Percentiles rank a stretch among this genome's conserved stretches.
Conservation (phyloP, 2,329 filamentous ascomycete species). For the Ophiostoma perfectum region DNA sequence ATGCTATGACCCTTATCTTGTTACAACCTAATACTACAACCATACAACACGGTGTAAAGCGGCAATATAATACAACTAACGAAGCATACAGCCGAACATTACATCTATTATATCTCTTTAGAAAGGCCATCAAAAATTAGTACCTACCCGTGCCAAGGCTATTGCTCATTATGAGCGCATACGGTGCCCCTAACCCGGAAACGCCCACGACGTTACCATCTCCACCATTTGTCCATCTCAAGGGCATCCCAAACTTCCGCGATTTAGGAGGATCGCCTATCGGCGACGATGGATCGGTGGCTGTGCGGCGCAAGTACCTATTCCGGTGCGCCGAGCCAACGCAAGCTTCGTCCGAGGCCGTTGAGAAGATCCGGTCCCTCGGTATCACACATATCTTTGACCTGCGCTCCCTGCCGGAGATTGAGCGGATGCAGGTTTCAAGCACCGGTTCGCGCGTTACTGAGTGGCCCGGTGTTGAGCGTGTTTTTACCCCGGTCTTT, state of each 20-base stretch:
- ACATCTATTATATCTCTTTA: too few species aligned
- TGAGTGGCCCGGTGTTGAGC: slow-evolving; percentile 47
- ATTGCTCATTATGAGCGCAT: slow-evolving; percentile 5
- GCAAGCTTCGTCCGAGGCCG: slow-evolving; percentile 49
- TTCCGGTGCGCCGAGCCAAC: slow-evolving; percentile 67
- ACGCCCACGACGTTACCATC: slow-evolving; percentile 30
- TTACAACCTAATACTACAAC: too few species aligned
- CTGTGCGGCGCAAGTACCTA: slow-evolving; percentile 36
- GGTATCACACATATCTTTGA: slow-evolving; percentile 64
- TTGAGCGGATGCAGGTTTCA: slow-evolving; percentile 39
- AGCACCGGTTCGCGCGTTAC: slow-evolving; percentile 33
- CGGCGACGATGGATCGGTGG: not conserved
- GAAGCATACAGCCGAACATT: too few species aligned
- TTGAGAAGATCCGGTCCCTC: slow-evolving; percentile 47
- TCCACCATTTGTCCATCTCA: slow-evolving; percentile 47
- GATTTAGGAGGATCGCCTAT: slow-evolving; percentile 59
- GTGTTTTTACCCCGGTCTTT: slow-evolving; percentile 62
- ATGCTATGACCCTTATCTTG: too few species aligned
- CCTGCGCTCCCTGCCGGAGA: slow-evolving; percentile 58
- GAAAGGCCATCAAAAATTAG: too few species aligned
- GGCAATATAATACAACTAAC: too few species aligned
- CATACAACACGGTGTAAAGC: too few species aligned
- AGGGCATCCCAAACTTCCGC: slow-evolving; percentile 62
- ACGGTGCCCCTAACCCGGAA: slow-evolving; percentile 14
- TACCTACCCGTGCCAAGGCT: too few species aligned